These are phyloP conservation scores for Fomitopsis betulina DNA, from an alignment of 1,284 basidiomycete genomes.

Conservation along the genomic window DNA sequence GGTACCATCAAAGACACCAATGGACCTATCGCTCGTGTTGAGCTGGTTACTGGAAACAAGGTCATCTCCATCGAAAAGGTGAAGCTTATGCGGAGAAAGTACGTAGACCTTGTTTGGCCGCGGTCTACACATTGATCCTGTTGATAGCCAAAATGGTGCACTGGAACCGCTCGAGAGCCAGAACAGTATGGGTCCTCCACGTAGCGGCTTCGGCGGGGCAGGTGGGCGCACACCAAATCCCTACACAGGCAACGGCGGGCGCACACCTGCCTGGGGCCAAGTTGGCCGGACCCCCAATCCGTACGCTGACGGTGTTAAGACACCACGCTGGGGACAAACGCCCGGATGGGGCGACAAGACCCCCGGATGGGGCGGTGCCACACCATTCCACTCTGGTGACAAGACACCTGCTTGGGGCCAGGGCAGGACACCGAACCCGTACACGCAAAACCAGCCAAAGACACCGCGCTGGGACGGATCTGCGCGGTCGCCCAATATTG, in stretches of 20 bases:
- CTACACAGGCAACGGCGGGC: slow-evolving; percentile 34
- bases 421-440: slow-evolving; percentile 1
- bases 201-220: slow-evolving; percentile 8
- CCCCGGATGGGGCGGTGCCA: slow-evolving; percentile 48
- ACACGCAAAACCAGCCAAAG: neutral
- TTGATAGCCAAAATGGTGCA: slow-evolving; percentile 48
- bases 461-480: slow-evolving; percentile 7
- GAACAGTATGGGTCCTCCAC: slow-evolving; percentile 32
- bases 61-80: slow-evolving; percentile 83
- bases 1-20: slow-evolving; percentile 97
- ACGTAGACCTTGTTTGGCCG: slow-evolving; percentile 27
- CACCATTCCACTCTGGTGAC: slow-evolving; percentile 20
- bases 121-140: neutral
- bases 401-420: slow-evolving; percentile 28
- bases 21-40: slow-evolving; percentile 84
- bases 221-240: slow-evolving; percentile 35
- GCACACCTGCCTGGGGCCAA: slow-evolving; percentile 36
- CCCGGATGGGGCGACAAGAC: slow-evolving; percentile 46
- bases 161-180: slow-evolving; percentile 40
- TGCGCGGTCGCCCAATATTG: neutral
- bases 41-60: slow-evolving; percentile 89
- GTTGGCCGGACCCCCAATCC: slow-evolving; percentile 70
- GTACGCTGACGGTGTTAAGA: slow-evolving; percentile 55
- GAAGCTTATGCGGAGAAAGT: slow-evolving; percentile 78
- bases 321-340: slow-evolving; percentile 68